phyloP scores from a whole-genome alignment of 306 rosid genomes.

The Inga laurina region DNA sequence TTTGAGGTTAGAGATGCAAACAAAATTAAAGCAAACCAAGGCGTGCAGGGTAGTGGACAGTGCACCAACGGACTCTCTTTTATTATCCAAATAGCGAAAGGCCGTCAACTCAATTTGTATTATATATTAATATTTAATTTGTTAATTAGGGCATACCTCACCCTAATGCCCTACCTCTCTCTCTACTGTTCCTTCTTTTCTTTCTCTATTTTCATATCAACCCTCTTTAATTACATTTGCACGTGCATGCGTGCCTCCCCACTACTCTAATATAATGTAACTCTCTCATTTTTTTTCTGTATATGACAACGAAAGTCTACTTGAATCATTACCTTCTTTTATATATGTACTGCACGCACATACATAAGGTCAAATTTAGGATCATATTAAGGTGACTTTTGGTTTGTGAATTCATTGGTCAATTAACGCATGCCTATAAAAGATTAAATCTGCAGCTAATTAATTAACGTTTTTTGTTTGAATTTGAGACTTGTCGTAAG shows the following conservation, averaged over 20 bases:
- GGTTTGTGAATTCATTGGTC: not conserved
- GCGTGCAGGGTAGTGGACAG: not conserved
- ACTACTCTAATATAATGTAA: not conserved
- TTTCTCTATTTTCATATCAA: not conserved
- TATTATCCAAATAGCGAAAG: not conserved
- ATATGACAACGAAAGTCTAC: not conserved
- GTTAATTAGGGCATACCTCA: not conserved
- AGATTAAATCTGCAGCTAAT: not conserved
- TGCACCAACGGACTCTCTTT: conserved; percentile 19
- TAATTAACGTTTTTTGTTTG: not conserved
- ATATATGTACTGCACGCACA: not conserved
- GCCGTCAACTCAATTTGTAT: not conserved
- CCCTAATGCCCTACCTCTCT: not conserved
- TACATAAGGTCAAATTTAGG: not conserved
- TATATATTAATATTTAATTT: too few relatives aligned
- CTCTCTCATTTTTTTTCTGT: not conserved
- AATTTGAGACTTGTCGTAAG: not conserved
- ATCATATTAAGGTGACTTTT: not conserved
- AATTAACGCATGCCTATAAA: not conserved
- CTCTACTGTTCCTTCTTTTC: not conserved
- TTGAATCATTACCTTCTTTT: not conserved
- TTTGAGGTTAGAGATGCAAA: not conserved
- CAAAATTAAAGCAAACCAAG: not conserved
- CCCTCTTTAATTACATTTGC: not conserved
- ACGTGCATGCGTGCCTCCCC: conserved; percentile 24